phyloP scores from a whole-genome alignment of 805 yeast genomes.

The Lachancea cidri region DNA sequence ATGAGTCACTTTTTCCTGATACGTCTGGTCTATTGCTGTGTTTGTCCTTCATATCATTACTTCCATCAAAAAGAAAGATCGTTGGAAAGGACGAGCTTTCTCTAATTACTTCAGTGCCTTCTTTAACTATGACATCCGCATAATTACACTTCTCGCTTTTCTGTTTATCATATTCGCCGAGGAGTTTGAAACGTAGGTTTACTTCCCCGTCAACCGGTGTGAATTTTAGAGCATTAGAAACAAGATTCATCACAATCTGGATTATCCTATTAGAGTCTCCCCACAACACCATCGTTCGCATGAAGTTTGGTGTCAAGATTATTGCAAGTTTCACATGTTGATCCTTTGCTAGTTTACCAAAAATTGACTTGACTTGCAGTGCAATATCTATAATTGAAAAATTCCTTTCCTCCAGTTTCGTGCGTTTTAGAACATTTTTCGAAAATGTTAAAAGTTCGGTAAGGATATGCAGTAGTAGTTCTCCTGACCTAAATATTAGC shows the following conservation, averaged over 20 bases:
- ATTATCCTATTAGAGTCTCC: slow-evolving; percentile 90
- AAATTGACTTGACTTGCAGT: slow-evolving; percentile 78
- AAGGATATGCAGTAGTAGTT: slow-evolving; percentile 76
- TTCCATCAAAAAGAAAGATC: neutral
- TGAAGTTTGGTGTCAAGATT: slow-evolving; percentile 53
- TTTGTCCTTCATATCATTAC: too few species aligned
- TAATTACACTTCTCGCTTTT: slow-evolving; percentile 40
- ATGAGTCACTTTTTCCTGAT: neutral
- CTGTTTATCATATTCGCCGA: slow-evolving; percentile 65
- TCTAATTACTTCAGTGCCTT: slow-evolving; percentile 11
- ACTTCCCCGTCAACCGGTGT: slow-evolving; percentile 88
- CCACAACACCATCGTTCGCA: slow-evolving; percentile 59
- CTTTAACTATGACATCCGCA: slow-evolving; percentile 43
- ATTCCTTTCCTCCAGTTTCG: slow-evolving; percentile 76
- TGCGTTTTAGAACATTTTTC: slow-evolving; percentile 77
- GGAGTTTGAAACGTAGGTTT: slow-evolving; percentile 51
- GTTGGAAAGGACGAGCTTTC: neutral
- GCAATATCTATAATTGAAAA: slow-evolving; percentile 79
- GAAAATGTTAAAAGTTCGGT: slow-evolving; percentile 89
- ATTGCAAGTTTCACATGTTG: slow-evolving; percentile 67
- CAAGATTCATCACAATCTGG: slow-evolving; percentile 89
- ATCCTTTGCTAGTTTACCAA: slow-evolving; percentile 71
- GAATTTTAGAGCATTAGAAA: slow-evolving; percentile 85
- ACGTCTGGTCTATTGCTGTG: neutral
- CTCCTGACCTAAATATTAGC: slow-evolving; percentile 87